Base-by-base conservation (phyloP, 2,329 filamentous ascomycete genomes). In the Conoideocrella luteorostrata region DNA sequence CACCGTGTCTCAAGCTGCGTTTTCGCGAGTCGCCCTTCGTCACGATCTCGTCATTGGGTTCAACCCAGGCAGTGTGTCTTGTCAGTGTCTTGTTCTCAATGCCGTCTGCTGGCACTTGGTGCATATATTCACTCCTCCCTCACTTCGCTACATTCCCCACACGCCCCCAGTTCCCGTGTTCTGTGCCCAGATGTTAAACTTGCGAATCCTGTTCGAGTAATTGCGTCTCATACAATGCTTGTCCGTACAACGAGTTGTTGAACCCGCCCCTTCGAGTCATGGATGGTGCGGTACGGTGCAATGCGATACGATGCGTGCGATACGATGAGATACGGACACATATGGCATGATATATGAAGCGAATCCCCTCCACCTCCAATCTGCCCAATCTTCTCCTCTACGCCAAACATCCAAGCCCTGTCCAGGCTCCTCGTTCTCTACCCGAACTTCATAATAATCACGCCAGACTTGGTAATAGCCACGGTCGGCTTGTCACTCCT, bases 401-500 rank as follows among this genome's bases (percentile, higher is more conserved):
- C 24, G 11, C 17, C 32, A 35, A 24, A 26, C 17, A 21, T 12
- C 36, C 41, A 44, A 21, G 34, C 28, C 28, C 35, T 20, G 21
- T n/a, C 35, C n/a, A 33, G 41, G 35, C 41, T 33, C 23, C 30
- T 17, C n/a, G 12, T 30, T 20, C 29, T 23, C n/a, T n/a, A 20
- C 30, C 18, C 20, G 21, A 34, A 5, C 30, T 37, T 12, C 29
- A n/a, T 30, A 10, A 33, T 36, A 17, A 29, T 42, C 21, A 17
- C 41, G 45, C 23, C 39, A 28, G 41, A 41, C 38, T 28, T 11
- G 23, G 30, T 21, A 13, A 10, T 26, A 20, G 12, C 17, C 37
- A 30, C 12, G 30, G 38, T 44, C 23, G 43, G 41, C 45, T 37
- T 47, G 41, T 34, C 45, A 44, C 30, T 47, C 42, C 21, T 39